Evolutionary conservation across 177 flowering plant genomes (phyloP), one percentile per base, ranked within the genome.

Genomic region (Vitis hybrid): DNA sequence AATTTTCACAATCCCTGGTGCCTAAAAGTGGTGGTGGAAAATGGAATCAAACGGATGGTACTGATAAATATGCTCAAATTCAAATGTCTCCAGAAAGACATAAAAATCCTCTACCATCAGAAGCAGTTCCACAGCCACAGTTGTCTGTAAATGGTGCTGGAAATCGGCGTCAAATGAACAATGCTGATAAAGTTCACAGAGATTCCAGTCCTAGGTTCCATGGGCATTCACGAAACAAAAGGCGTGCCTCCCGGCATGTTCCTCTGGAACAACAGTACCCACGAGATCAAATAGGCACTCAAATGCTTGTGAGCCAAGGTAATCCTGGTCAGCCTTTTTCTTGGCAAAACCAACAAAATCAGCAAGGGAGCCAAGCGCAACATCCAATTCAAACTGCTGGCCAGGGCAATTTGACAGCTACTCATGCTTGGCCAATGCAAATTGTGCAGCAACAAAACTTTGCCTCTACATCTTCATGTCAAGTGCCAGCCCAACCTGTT

Each of bases 381-480:
- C 63, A 51, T 64, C 80, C 65, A 33, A 65, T 72, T 71, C 78
- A 76, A 57, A 70, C 72, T 68, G 67, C 80, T 71, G 70, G 66
- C 69, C 72, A 73, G 66, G 78, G 64, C 47, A 68, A 75, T 62
- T 31, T 64, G 49, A 19, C 76, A 1, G 64, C 65, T 50, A 64
- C 66, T 53, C 79, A 77, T 59, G 60, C 54, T 57, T 81, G 83
- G 88, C 77, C 86, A 12, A 44, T 64, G 28, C 83, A 76, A 66
- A 81, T 72, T 74, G 24, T 75, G 76, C 86, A 77, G 64, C 83
- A 78, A 18, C 89, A 75, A 71, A 75, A 53, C 68, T 33, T 71
- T 74, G 70, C 70, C 28, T 71, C 82, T 66, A 69, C 72, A 59
- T 69, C 75, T 10, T 85, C 80, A 63, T 5, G 80, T 63, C 82